Percentiles rank a stretch among this genome's conserved stretches.
phyloP scores from a whole-genome alignment of 371 early-diverging fungal species.

The Mortierella sp. region DNA sequence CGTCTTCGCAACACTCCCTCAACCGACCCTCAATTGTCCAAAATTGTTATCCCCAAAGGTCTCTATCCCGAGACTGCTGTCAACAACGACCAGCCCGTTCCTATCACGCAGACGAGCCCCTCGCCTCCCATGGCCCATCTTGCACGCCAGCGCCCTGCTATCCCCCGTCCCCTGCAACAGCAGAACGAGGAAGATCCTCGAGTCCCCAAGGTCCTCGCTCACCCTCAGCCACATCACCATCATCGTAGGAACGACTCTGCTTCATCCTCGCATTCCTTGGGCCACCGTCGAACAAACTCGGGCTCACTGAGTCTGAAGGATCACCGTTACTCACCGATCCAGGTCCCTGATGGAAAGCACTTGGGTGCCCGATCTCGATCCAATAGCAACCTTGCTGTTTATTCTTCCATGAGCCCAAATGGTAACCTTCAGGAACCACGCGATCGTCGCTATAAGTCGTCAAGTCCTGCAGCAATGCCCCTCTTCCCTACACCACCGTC shows the following conservation, averaged over 20 bases:
- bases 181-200: slow-evolving; percentile 33
- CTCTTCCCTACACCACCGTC: slow-evolving; percentile 33
- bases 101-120: slow-evolving; percentile 38
- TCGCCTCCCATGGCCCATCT: slow-evolving; percentile 61
- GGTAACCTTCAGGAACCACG: slow-evolving; percentile 21
- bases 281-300: slow-evolving; percentile 49
- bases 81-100: slow-evolving; percentile 16
- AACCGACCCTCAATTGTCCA: slow-evolving; percentile 59
- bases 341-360: slow-evolving; percentile 39
- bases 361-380: slow-evolving; percentile 50
- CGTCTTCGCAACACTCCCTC: slow-evolving; percentile 63
- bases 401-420: slow-evolving; percentile 26
- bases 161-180: slow-evolving; percentile 36
- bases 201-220: slow-evolving; percentile 21
- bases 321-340: slow-evolving; percentile 55
- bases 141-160: slow-evolving; percentile 38
- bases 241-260: slow-evolving; percentile 46
- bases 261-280: slow-evolving; percentile 34
- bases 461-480: slow-evolving; percentile 29
- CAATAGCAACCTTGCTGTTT: slow-evolving; percentile 40
- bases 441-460: slow-evolving; percentile 43
- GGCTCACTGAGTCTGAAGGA: slow-evolving; percentile 50
- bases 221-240: slow-evolving; percentile 33
- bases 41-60: slow-evolving; percentile 67
- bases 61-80: slow-evolving; percentile 65